Conservation (phyloP, 331 rosid species). For the Stylosanthes scabra region DNA sequence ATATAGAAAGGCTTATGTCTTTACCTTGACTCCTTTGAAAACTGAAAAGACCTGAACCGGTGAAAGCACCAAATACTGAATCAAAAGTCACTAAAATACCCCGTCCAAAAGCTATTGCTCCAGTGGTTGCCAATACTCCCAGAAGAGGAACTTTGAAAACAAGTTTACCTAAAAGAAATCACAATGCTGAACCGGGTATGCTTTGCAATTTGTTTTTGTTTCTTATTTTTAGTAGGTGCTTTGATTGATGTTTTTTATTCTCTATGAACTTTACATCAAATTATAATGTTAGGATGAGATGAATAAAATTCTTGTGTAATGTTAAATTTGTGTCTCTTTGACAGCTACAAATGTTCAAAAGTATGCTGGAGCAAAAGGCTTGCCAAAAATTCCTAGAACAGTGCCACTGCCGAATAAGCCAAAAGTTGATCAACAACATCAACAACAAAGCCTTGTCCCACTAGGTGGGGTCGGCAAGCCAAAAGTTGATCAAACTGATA, state of each 20-base stretch:
- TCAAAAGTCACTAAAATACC: slow-evolving; percentile 55
- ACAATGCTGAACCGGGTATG: slow-evolving; percentile 60
- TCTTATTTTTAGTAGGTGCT: neutral
- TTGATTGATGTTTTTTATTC: neutral
- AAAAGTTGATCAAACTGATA: slow-evolving; percentile 45
- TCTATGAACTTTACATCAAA: too few relatives aligned
- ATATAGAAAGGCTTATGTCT: slow-evolving; percentile 11
- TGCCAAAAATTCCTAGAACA: slow-evolving; percentile 41
- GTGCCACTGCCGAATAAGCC: slow-evolving; percentile 40
- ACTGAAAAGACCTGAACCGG: slow-evolving; percentile 57
- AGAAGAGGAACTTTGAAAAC: slow-evolving; percentile 49
- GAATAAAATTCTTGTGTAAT: slow-evolving; percentile 17
- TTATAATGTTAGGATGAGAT: too few relatives aligned
- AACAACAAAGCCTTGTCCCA: too few relatives aligned
- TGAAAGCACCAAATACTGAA: slow-evolving; percentile 55
- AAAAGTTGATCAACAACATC: too few relatives aligned
- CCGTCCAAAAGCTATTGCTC: slow-evolving; percentile 52
- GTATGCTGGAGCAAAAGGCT: slow-evolving; percentile 41
- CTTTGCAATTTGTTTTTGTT: slow-evolving; percentile 18
- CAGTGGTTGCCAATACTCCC: slow-evolving; percentile 39
- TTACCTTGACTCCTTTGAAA: slow-evolving; percentile 70
- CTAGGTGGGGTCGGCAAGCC: too few relatives aligned
- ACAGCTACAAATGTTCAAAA: slow-evolving; percentile 50
- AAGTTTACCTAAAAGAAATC: slow-evolving; percentile 56
- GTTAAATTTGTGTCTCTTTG: too few relatives aligned